Percentiles rank a stretch among this genome's conserved stretches.
These are phyloP conservation scores for Arbutus unedo DNA, from an alignment of 148 eudicot genomes.

Conservation along the genomic window DNA sequence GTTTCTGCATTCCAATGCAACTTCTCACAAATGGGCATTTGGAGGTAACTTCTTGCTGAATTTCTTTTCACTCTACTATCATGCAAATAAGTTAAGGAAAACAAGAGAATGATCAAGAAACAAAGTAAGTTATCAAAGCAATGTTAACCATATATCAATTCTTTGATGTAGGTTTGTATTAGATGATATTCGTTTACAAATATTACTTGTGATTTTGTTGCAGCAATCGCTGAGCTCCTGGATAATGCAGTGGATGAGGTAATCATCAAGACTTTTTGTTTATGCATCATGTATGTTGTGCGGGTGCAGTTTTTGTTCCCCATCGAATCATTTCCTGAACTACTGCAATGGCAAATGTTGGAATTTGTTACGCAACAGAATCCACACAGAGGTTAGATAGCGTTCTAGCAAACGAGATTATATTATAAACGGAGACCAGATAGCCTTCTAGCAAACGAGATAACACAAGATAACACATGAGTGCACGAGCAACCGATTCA, in stretches of 20 bases:
- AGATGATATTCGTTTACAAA: neutral
- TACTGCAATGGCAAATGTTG: neutral
- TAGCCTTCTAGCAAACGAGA: too few relatives aligned
- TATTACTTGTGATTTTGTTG: conserved; percentile 17
- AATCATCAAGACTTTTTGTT: conserved; percentile 6
- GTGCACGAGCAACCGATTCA: too few relatives aligned
- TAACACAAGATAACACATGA: too few relatives aligned
- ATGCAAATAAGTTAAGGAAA: neutral
- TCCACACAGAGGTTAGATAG: too few relatives aligned
- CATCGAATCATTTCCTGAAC: neutral
- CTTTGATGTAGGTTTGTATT: neutral
- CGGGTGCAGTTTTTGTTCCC: neutral
- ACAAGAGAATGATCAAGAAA: neutral
- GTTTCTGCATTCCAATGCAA: conserved; percentile 98
- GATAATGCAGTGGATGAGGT: conserved; percentile 99
- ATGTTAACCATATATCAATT: neutral
- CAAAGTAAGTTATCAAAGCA: neutral
- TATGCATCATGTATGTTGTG: neutral
- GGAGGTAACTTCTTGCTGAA: conserved; percentile 49
- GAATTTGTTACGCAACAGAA: neutral
- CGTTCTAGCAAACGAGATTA: too few relatives aligned
- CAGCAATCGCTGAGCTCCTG: conserved; percentile 97
- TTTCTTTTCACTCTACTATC: neutral
- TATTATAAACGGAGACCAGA: too few relatives aligned
- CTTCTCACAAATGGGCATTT: conserved; percentile 98